Evolutionary conservation across 768 basidiomycete genomes (phyloP).

Genomic region (Pluteus cervinus): DNA sequence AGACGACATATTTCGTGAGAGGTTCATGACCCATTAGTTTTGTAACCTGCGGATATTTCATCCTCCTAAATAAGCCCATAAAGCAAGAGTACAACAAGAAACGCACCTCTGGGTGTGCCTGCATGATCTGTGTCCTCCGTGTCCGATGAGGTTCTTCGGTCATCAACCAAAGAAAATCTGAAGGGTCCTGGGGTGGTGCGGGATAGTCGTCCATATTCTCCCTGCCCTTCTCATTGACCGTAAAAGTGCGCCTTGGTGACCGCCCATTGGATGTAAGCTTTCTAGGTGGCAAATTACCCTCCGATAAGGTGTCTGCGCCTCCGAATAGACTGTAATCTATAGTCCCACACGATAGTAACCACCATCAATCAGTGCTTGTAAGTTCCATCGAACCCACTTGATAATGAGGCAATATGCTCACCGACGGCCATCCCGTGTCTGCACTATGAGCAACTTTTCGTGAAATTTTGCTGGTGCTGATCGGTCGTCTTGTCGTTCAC

Average conservation of each 20-base stretch:
- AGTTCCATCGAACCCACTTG: too few relatives aligned
- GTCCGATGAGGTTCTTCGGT: constrained; percentile 96
- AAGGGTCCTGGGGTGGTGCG: constrained; percentile 64
- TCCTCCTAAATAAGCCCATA: neutral
- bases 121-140: constrained; percentile 83
- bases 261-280: constrained; percentile 26
- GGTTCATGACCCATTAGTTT: constrained; percentile 96
- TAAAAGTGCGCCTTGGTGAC: constrained; percentile 45
- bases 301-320: constrained; percentile 71
- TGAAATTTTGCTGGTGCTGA: too few relatives aligned
- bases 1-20: constrained; percentile 86
- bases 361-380: too few relatives aligned
- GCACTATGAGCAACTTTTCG: too few relatives aligned
- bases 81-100: neutral
- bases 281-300: too few relatives aligned
- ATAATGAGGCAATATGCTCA: too few relatives aligned
- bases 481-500: too few relatives aligned
- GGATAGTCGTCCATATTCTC: constrained; percentile 36
- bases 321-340: constrained; percentile 78
- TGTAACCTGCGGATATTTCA: constrained; percentile 53
- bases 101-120: constrained; percentile 86
- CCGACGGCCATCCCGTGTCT: too few relatives aligned
- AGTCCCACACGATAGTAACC: too few relatives aligned
- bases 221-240: constrained; percentile 30
- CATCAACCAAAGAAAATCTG: constrained; percentile 94